phyloP scores from a whole-genome alignment of 495 filamentous ascomycete species.

The Neurospora sp. region DNA sequence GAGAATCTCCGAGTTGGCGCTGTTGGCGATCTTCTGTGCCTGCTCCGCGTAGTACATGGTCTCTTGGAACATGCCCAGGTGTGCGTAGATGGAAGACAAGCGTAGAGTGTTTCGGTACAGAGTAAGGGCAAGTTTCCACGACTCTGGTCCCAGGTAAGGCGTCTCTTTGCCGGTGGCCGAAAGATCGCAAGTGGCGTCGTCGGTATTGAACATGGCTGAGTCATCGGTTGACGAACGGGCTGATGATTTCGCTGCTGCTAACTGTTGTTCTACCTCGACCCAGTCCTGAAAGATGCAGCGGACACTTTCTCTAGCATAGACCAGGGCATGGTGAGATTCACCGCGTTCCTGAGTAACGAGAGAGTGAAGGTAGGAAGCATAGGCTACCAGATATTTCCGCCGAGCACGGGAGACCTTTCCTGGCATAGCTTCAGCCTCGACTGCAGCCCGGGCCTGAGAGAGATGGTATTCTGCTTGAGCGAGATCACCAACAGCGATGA shows the following conservation, averaged over 20 bases:
- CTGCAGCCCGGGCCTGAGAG: slow-evolving; percentile 24
- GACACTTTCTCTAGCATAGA: slow-evolving; percentile 56
- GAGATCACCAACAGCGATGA: slow-evolving; percentile 54
- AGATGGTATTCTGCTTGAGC: slow-evolving; percentile 45
- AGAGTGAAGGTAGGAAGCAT: slow-evolving; percentile 51
- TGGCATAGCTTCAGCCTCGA: slow-evolving; percentile 7
- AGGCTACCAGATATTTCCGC: slow-evolving; percentile 35
- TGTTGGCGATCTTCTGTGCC: slow-evolving; percentile 65
- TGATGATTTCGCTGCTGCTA: slow-evolving; percentile 16
- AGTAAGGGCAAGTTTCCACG: slow-evolving; percentile 70
- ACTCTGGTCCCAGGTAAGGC: slow-evolving; percentile 46
- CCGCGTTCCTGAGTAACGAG: slow-evolving; percentile 54
- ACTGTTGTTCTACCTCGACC: slow-evolving; percentile 47
- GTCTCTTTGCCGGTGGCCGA: background rate
- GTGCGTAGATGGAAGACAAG: slow-evolving; percentile 64
- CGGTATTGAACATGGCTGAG: slow-evolving; percentile 9
- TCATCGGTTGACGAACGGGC: slow-evolving; percentile 26
- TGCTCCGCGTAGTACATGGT: slow-evolving; percentile 84
- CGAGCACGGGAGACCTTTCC: slow-evolving; percentile 16
- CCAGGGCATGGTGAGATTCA: slow-evolving; percentile 51
- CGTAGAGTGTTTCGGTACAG: slow-evolving; percentile 60
- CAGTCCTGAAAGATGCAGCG: slow-evolving; percentile 59
- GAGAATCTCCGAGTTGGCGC: slow-evolving; percentile 52
- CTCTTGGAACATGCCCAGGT: slow-evolving; percentile 80
- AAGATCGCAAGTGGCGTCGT: slow-evolving; percentile 6